Conservation (phyloP, 805 yeast genomes). For the Saturnispora saitoi region DNA sequence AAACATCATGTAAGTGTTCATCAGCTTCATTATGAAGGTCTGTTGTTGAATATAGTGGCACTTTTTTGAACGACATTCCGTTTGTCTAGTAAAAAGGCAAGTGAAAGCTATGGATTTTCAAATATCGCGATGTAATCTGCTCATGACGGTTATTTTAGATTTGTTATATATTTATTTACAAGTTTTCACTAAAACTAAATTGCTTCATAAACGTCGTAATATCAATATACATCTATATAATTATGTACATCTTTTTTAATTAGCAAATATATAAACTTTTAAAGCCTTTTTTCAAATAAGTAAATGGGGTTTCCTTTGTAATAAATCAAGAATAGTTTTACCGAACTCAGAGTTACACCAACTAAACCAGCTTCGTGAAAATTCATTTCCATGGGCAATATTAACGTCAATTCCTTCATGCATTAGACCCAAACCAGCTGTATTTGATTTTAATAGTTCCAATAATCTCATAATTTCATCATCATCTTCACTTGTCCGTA, state of each 20-base stretch:
- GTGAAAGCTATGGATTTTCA: neutral
- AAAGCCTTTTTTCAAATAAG: slow-evolving; percentile 38
- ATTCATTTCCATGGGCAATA: slow-evolving; percentile 36
- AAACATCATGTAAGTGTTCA: slow-evolving; percentile 35
- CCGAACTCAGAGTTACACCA: slow-evolving; percentile 94
- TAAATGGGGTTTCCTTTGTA: slow-evolving; percentile 62
- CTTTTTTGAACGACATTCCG: slow-evolving; percentile 19
- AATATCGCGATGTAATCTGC: neutral
- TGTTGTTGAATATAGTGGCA: slow-evolving; percentile 34
- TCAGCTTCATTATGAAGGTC: slow-evolving; percentile 44
- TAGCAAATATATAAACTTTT: no score
- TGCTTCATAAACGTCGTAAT: no score
- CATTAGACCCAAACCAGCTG: slow-evolving; percentile 72
- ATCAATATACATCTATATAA: no score
- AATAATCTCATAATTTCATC: slow-evolving; percentile 50
- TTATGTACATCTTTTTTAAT: no score
- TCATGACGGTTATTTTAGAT: neutral
- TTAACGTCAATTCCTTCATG: slow-evolving; percentile 75
- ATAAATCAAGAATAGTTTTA: slow-evolving; percentile 71
- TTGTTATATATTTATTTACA: no score
- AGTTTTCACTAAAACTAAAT: no score
- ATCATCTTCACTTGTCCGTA: slow-evolving; percentile 68
- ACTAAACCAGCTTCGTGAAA: slow-evolving; percentile 84
- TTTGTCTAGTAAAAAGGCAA: neutral
- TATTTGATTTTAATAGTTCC: slow-evolving; percentile 44